Evolutionary conservation across 2,329 filamentous ascomycete species (phyloP).

Genomic region (Paecilomyces dactylethromorphus): DNA sequence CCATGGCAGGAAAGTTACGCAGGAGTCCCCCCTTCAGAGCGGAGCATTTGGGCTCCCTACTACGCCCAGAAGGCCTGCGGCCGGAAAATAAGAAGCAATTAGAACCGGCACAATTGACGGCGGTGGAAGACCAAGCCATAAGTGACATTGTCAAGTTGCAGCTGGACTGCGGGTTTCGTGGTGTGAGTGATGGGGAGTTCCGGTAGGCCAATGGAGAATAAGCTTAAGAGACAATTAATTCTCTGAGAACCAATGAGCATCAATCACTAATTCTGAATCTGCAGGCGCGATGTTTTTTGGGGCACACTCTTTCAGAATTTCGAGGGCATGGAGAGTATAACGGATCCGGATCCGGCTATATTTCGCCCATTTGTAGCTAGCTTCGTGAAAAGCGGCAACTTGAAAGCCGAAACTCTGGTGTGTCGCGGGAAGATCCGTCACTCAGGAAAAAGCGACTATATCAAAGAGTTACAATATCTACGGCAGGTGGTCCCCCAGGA

Average conservation of each 20-base stretch:
- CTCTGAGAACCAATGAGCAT: conserved; percentile 11
- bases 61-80: conserved; percentile 54
- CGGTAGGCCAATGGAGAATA: conserved; percentile 5
- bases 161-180: conserved; percentile 51
- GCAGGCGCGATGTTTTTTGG: conserved; percentile 34
- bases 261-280: background rate
- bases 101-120: conserved; percentile 46
- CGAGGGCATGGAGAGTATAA: conserved; percentile 43
- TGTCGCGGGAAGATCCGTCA: conserved; percentile 17
- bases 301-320: conserved; percentile 42
- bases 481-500: conserved; percentile 50
- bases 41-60: conserved; percentile 61
- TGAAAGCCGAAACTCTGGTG: conserved; percentile 42
- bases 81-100: conserved; percentile 49
- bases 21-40: conserved; percentile 47
- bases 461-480: conserved; percentile 48
- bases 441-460: conserved; percentile 44
- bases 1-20: background rate
- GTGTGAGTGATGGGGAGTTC: conserved; percentile 61
- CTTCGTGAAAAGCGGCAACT: conserved; percentile 47
- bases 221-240: background rate
- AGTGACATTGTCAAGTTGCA: conserved; percentile 56
- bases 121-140: conserved; percentile 56
- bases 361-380: conserved; percentile 48
- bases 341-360: conserved; percentile 38